Evolutionary conservation across 2,329 filamentous ascomycete species (phyloP), one percentile per base, ranked within the genome.

Genomic region (Phialophora tarda): DNA sequence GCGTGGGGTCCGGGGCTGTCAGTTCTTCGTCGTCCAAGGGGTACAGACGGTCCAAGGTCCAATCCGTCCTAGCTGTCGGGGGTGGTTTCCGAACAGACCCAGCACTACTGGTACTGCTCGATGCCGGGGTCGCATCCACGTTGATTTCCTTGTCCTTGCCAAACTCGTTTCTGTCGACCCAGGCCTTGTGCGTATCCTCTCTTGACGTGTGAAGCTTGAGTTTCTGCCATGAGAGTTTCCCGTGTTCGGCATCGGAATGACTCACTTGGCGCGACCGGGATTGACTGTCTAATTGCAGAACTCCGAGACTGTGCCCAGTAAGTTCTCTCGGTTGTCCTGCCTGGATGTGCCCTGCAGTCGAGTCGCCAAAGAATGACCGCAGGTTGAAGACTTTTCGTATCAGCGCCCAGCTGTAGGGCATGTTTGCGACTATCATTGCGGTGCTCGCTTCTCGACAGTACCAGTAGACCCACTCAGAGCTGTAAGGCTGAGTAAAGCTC

Each of bases 361-460:
- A 71, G 32, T 72, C 67, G 26, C 67, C 67, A 23, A 76, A 65
- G 65, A 77, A 78, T 5, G 74, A 71, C 44, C 72, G 70, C 26
- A 75, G 71, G 26, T 75, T 75, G 73, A 83, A 81, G 63, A 84
- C 65, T 8, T 81, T 79, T 51, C 84, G 82, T 32, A 87, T 78
- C 23, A 88, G 78, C 0, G 84, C 83, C 82, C 85, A 88, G 68
- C 82, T 84, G 57, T 88, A 83, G 0, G 86, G 86, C 5, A 89
- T 78, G 66, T 89, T 89, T 30, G 85, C 82, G 17, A 88, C 86
- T 57, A 87, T 81, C 48, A 89, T 80, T 5, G 86, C 85, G 0
- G 86, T 86, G 53, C 83, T 85, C 12, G 83, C 82, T 73, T 89
- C 86, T 30, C 85, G 82, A 8, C 86, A 82, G 69, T 87, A 87